Base-by-base conservation (phyloP, 2,329 filamentous ascomycete species). In the Ophiostoma sp. region DNA sequence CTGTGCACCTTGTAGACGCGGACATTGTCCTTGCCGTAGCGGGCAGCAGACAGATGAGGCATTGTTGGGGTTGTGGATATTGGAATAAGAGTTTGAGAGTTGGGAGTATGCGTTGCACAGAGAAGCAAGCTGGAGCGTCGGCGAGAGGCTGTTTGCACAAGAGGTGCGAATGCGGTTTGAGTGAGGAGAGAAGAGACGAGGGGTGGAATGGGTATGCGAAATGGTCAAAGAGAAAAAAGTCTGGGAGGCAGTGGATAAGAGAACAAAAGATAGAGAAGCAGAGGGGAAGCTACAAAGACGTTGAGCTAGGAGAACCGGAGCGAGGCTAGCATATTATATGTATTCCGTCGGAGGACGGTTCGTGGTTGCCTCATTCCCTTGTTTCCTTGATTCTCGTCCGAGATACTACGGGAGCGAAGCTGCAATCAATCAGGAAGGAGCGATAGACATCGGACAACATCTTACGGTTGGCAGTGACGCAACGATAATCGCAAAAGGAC, bases 21-120 rank as follows among this genome's bases (percentile, higher is more conserved):
- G 87, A 99, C 92, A 85, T 99, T 98, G 89, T 98, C 96, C 90
- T 99, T 95, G 85, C 93, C 93, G 82, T 95, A 95, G 81, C 91
- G 90, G 78, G 93, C 92, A 79, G 88, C 84, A 74, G 87, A 85
- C 75, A 91, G 82, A 78, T 82, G 81, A 76, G 88, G 83, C 88
- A 91, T 90, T 74, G 68, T 81, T 76, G 57, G 4, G 33, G 45
- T 69, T 17, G 57, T n/a, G 25, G 4, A 48, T n/a, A 42, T 71
- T 55, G 71, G 50, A 36, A 15, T 22, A 22, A 33, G 42, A 7
- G 7, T 68, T n/a, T 57, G 42, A 36, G 63, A 57, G 36, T 55
- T 39, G 45, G 50, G 28, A 68, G 57, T 12, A 42, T 9, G 59
- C 66, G 19, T 19, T 69, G 68, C 57, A 70, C 22, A 42, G 33